Conservation (phyloP, 495 filamentous ascomycete species). For the Monascus purpureus region DNA sequence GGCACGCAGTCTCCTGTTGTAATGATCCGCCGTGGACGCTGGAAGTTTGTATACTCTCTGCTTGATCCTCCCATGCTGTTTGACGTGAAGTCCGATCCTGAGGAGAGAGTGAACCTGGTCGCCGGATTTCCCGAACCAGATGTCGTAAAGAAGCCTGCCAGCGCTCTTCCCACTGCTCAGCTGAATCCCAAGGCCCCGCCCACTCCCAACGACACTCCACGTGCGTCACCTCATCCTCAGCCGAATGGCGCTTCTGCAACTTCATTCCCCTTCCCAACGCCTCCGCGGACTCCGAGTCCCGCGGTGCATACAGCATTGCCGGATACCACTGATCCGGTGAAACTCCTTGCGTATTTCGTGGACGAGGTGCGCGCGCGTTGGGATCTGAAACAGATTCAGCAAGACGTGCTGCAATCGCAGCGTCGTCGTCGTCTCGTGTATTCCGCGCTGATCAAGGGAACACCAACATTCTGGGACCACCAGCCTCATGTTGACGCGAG, state of each 20-base stretch:
- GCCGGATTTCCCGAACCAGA: constrained; percentile 18
- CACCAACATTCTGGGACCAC: constrained; percentile 62
- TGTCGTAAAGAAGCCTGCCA: constrained; percentile 7
- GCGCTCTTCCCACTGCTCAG: constrained; percentile 3
- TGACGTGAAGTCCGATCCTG: constrained; percentile 56
- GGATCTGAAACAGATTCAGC: constrained; percentile 58
- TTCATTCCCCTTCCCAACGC: constrained; percentile 27
- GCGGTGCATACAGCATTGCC: constrained; percentile 16
- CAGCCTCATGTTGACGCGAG: constrained; percentile 58
- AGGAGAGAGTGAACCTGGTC: constrained; percentile 59
- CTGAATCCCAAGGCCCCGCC: constrained; percentile 17
- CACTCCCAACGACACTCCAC: constrained; percentile 24
- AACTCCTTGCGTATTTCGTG: constrained; percentile 42
- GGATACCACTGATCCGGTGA: constrained; percentile 28
- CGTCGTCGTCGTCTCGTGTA: constrained; percentile 58
- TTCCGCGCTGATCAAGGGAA: constrained; percentile 56
- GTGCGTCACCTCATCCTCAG: constrained; percentile 17
- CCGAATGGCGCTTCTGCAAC: constrained; percentile 11
- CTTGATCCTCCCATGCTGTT: constrained; percentile 70
- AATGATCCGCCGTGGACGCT: constrained; percentile 73
- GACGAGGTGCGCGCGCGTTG: constrained; percentile 53
- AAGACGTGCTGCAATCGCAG: constrained; percentile 56
- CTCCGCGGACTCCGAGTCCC: constrained; percentile 28
- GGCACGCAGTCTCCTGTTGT: constrained; percentile 75
- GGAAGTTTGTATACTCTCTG: constrained; percentile 73